A percentile compares a stretch with the other conserved stretches of the same genome.
Conservation (phyloP, 257 asterid species). For the Hygrophila difformis region DNA sequence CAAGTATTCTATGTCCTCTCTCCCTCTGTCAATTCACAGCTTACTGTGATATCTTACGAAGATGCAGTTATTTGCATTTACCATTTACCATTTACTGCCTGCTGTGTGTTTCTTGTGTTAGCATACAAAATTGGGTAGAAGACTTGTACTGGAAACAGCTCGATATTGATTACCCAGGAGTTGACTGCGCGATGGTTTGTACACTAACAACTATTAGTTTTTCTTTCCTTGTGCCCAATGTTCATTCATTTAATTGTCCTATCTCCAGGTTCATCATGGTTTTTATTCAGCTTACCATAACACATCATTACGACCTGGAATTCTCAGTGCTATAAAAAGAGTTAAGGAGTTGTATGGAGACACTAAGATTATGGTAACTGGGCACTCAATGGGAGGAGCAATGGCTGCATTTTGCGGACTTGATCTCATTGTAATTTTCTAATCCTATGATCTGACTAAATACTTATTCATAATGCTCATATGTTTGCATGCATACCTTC, state of each 20-base stretch:
- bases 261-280: conserved; percentile 89
- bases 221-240: neutral
- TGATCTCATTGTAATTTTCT: conserved; percentile 60
- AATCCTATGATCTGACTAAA: neutral
- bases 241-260: conserved; percentile 11
- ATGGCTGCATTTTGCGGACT: conserved; percentile 92
- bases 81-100: too few relatives aligned
- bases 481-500: too few relatives aligned
- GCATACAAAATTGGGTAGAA: conserved; percentile 92
- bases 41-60: too few relatives aligned
- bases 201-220: conserved; percentile 1
- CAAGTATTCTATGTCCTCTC: too few relatives aligned
- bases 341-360: conserved; percentile 59
- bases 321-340: conserved; percentile 45
- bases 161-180: conserved; percentile 84
- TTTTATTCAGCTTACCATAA: conserved; percentile 85
- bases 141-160: conserved; percentile 98
- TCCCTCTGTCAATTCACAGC: too few relatives aligned
- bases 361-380: conserved; percentile 60
- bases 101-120: conserved; percentile 23
- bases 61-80: too few relatives aligned
- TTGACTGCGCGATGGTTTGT: conserved; percentile 78
- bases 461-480: too few relatives aligned
- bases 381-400: conserved; percentile 99
- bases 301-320: conserved; percentile 73